Evolutionary conservation across 345 rosid species (phyloP).

Genomic region (Gossypium longicalyx): DNA sequence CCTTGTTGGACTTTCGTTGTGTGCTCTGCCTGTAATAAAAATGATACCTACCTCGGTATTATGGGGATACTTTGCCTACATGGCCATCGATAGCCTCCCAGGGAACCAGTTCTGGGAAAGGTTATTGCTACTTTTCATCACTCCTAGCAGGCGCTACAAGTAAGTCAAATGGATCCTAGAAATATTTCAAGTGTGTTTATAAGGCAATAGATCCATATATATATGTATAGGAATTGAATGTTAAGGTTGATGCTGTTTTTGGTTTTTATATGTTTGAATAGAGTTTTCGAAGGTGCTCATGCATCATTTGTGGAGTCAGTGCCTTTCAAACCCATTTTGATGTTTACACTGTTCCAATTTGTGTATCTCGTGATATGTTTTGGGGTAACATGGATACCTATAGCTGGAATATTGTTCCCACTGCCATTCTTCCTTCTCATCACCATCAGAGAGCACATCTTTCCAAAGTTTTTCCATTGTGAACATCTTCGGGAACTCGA

Average conservation of each 20-base stretch:
- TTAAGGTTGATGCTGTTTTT: background rate
- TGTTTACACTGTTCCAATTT: slow-evolving; percentile 65
- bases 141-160: slow-evolving; percentile 72
- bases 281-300: slow-evolving; percentile 65
- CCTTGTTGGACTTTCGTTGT: slow-evolving; percentile 54
- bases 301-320: slow-evolving; percentile 72
- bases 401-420: slow-evolving; percentile 71
- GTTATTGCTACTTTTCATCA: slow-evolving; percentile 59
- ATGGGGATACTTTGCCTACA: slow-evolving; percentile 91
- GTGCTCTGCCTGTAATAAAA: slow-evolving; percentile 55
- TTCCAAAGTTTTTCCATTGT: slow-evolving; percentile 59
- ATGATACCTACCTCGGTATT: slow-evolving; percentile 73
- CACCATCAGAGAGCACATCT: slow-evolving; percentile 52
- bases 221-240: background rate
- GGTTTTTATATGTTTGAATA: slow-evolving; percentile 24
- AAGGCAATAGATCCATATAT: background rate
- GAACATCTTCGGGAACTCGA: slow-evolving; percentile 66
- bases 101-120: slow-evolving; percentile 93
- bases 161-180: slow-evolving; percentile 27
- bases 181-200: background rate
- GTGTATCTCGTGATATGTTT: slow-evolving; percentile 55
- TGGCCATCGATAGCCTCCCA: slow-evolving; percentile 88
- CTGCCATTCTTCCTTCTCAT: slow-evolving; percentile 71
- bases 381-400: slow-evolving; percentile 82
- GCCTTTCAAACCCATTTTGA: slow-evolving; percentile 54